Evolutionary conservation across 179 eudicot genomes (phyloP).

Genomic region (Beta macrorhiza): DNA sequence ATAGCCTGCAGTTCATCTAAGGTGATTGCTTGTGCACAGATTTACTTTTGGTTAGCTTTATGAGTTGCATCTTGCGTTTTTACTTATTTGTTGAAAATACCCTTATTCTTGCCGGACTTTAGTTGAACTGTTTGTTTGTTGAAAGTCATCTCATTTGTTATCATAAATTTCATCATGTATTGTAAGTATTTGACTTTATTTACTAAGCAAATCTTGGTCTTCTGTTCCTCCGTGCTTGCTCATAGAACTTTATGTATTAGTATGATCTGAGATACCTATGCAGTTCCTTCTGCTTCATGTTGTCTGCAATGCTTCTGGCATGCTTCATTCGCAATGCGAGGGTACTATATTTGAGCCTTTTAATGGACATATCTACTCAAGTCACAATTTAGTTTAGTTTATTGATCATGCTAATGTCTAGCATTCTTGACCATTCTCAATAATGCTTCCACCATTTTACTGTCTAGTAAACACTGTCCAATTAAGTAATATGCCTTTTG

Average conservation of each 20-base stretch:
- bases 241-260: not conserved
- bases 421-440: not conserved
- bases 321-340: not conserved
- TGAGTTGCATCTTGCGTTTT: not conserved
- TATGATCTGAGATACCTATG: not conserved
- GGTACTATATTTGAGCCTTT: not conserved
- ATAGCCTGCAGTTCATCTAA: conserved; percentile 80
- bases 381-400: not conserved
- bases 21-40: conserved; percentile 33
- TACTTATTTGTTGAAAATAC: not conserved
- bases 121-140: not conserved
- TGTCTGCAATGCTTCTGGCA: not conserved
- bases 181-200: not conserved
- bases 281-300: not conserved
- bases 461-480: not conserved
- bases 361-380: not conserved
- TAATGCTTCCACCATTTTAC: too few species aligned
- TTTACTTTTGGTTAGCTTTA: conserved; percentile 4
- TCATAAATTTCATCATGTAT: not conserved
- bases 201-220: not conserved
- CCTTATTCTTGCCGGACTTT: not conserved
- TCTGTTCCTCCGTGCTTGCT: not conserved
- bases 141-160: not conserved
- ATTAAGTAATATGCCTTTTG: not conserved
- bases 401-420: not conserved